Percentiles rank a stretch among this genome's conserved stretches.
Evolutionary conservation across 257 asterid species (phyloP).

Genomic region (Solanum clarkiae): DNA sequence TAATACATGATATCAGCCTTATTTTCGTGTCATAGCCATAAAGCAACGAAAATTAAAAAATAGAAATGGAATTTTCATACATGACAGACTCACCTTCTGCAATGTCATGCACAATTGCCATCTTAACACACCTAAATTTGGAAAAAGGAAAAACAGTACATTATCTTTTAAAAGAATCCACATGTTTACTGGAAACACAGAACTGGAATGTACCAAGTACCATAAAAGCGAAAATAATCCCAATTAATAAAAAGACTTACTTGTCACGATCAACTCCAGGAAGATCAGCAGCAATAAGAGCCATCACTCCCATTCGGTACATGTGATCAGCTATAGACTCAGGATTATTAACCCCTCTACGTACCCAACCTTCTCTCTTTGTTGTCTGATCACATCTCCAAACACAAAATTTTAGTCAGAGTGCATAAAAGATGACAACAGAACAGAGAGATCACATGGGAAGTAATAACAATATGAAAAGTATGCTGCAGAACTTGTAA

Average conservation of each 20-base stretch:
- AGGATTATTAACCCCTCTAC: slow-evolving; percentile 51
- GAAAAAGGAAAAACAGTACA: not conserved
- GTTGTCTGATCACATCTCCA: slow-evolving; percentile 39
- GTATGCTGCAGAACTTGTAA: not conserved
- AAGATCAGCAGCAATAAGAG: slow-evolving; percentile 68
- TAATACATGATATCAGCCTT: not conserved
- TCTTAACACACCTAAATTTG: slow-evolving; percentile 74
- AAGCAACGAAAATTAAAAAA: not conserved
- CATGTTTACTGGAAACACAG: not conserved
- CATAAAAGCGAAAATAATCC: not conserved
- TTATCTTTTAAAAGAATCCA: not conserved
- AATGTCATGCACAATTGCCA: slow-evolving; percentile 93
- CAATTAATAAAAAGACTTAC: slow-evolving; percentile 18
- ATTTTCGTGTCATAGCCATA: not conserved
- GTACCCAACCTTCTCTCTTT: slow-evolving; percentile 81
- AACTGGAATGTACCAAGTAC: not conserved
- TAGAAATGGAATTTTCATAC: not conserved
- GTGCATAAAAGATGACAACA: not conserved
- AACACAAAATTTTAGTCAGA: slow-evolving; percentile 1
- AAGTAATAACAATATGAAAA: not conserved
- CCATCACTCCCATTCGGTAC: slow-evolving; percentile 96
- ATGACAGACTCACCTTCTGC: slow-evolving; percentile 68
- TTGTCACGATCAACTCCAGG: slow-evolving; percentile 88
- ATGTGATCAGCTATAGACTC: slow-evolving; percentile 96
- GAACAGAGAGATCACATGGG: not conserved